Evolutionary conservation across 176 grass and related monocot genomes (phyloP), one percentile per base, ranked within the genome.

Genomic region (Musa schizocarpa): DNA sequence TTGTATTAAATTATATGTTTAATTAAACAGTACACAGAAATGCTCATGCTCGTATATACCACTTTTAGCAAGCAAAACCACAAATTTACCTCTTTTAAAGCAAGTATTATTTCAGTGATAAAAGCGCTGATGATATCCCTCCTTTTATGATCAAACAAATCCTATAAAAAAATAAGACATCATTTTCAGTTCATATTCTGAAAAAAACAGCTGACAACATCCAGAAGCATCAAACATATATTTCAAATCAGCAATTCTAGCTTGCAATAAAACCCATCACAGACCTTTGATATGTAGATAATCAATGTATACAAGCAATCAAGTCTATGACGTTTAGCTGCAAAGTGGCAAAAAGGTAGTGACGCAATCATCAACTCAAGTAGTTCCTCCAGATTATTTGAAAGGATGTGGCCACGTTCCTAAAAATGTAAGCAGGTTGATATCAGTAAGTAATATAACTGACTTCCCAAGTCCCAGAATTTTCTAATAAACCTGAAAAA

Each of bases 221-320:
- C 68, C 11, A 9, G 1, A 50, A 19, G 13, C 49, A 66, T 59
- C 61, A 75, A 2, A 43, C 34, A 43, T 43, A 43, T 43, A 43
- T 65, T 65, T 65, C 23, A 65, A 25, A 24, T 3, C n/a, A 65
- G 8, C 3, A 9, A 25, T 65, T 22, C 27, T n/a, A 49, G 27
- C 6, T 3, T 48, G 17, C 17, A 13, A 26, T 6, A 43, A 43
- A 4, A 57, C 12, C 66, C 58, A 77, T 77, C 74, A 88, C 82
- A 52, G 77, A 98, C 90, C 90, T 98, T 93, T 73, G 86, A 83
- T 83, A 87, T 84, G 43, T 84, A 79, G 14, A 91, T 81, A 81
- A 93, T 90, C 78, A 98, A 74, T 76, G 89, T 80, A 84, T 93
- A 88, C 14, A 98, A 73, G 74, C 95, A 91, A 78, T 98, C 88